Evolutionary conservation across 2,329 filamentous ascomycete genomes (phyloP).

Genomic region (Aspergillus costaricaensis): DNA sequence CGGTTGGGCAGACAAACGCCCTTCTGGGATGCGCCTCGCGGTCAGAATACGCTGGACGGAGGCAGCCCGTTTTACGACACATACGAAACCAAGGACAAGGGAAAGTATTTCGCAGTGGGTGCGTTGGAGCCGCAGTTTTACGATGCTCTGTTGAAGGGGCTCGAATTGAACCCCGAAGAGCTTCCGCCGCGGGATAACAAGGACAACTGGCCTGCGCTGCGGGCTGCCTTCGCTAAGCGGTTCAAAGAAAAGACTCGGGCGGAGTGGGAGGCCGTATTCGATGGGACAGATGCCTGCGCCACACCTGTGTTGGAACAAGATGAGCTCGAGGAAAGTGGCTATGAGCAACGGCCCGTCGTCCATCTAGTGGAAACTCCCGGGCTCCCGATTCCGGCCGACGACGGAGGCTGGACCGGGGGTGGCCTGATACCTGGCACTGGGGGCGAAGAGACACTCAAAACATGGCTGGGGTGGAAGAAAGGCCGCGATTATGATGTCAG

Average conservation of each 20-base stretch:
- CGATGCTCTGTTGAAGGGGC: constrained; percentile 63
- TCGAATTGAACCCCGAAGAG: constrained; percentile 58
- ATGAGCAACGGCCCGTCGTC: constrained; percentile 49
- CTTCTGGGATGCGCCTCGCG: constrained; percentile 65
- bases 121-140: constrained; percentile 90
- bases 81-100: constrained; percentile 75
- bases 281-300: constrained; percentile 88
- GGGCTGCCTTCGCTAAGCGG: constrained; percentile 57
- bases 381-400: constrained; percentile 57
- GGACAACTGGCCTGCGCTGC: constrained; percentile 68
- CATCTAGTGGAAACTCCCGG: constrained; percentile 68
- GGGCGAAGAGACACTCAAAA: constrained; percentile 66
- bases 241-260: constrained; percentile 71
- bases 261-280: constrained; percentile 85
- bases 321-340: constrained; percentile 67
- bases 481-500: constrained; percentile 70
- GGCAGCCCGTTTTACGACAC: constrained; percentile 88
- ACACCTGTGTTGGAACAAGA: constrained; percentile 78
- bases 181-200: constrained; percentile 59
- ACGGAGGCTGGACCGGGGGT: constrained; percentile 68
- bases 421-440: constrained; percentile 67
- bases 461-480: constrained; percentile 77
- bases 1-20: constrained; percentile 66
- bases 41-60: constrained; percentile 77
- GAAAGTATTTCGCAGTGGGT: constrained; percentile 82